Base-by-base conservation (phyloP, 768 basidiomycete species). In the Tricholoma sp. region DNA sequence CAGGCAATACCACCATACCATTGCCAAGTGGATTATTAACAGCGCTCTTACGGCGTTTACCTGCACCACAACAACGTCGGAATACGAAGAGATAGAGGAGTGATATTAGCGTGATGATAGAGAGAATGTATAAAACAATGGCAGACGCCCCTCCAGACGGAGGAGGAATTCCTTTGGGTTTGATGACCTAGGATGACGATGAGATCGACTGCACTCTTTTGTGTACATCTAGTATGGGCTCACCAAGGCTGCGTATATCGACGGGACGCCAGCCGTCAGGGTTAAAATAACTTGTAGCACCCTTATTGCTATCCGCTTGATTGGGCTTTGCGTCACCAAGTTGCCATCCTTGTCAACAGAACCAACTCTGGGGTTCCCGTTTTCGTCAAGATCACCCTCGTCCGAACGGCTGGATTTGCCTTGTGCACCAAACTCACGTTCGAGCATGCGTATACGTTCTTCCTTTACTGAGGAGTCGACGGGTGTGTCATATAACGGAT, bases 381-480 rank as follows among this genome's bases (percentile, higher is more conserved):
- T 73, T 37, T 76, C 77, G 56, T 77, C 79, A 28, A 71, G 53
- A 39, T 68, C 67, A 10, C 68, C 66, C 24, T 63, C 53, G 29
- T 59, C 55, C 17, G 54, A 45, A 57, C 66, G 57, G 55, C 65
- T 60, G 63, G 62, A 54, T 59, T 74, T 66, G 17, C 58, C 63
- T 48, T 76, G 74, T n/a, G 70, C 67, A 3, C 81, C 80, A 65
- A 88, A 89, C 59, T 88, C 85, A 15, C 78, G 78, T 64, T 88
- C 82, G 9, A 89, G 76, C 85, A 88, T 87, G 6, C 84, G 80
- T 61, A 88, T 75, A 15, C 86, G 77, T 61, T 88, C 86, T 66
- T 84, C 83, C 66, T 86, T 88, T 31, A 81, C 70, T n/a, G 74
- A 67, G 1, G 77, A 68, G 55, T 82, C 76, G 4, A 86, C 61